Conservation (phyloP, 352 stramenopile genomes). For the Plasmopara viticola region DNA sequence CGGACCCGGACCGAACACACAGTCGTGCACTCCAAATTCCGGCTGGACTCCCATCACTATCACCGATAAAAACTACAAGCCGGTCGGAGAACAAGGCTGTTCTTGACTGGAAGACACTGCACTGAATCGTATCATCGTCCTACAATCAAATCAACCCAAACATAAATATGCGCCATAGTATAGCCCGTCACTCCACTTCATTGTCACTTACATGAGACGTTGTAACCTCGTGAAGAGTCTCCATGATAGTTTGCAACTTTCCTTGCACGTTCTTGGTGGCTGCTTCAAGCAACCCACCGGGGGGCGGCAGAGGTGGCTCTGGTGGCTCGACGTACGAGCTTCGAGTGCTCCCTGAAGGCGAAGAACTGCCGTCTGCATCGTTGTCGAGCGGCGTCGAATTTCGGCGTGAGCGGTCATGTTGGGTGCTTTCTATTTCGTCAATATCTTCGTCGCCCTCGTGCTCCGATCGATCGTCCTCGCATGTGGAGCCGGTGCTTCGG, state of each 20-base stretch:
- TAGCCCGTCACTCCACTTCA: conserved; percentile 10
- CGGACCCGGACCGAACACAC: conserved; percentile 52
- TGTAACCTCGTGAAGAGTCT: conserved; percentile 51
- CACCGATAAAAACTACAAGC: conserved; percentile 56
- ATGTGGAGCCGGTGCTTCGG: conserved; percentile 28
- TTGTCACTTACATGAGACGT: conserved; percentile 36
- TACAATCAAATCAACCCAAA: conserved; percentile 18
- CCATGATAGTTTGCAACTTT: conserved; percentile 63
- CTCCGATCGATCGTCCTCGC: conserved; percentile 37
- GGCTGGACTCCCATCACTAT: conserved; percentile 50
- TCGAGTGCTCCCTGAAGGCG: conserved; percentile 26
- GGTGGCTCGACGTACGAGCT: conserved; percentile 55
- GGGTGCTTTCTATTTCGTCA: conserved; percentile 32
- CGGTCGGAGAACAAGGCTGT: conserved; percentile 57
- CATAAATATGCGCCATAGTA: conserved; percentile 2
- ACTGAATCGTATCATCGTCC: conserved; percentile 53
- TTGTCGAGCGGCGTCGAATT: conserved; percentile 33
- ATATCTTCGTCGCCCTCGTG: conserved; percentile 36
- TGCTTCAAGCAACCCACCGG: conserved; percentile 50
- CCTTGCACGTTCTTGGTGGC: conserved; percentile 65
- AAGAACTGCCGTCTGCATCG: conserved; percentile 29
- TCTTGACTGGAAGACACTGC: conserved; percentile 53
- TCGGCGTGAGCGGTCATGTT: conserved; percentile 32
- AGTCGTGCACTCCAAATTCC: conserved; percentile 58
- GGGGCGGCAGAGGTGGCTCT: conserved; percentile 43